A percentile compares a stretch with the other conserved stretches of the same genome.
Evolutionary conservation across 2,329 filamentous ascomycete genomes (phyloP).

Genomic region (Monosporascus sp.): DNA sequence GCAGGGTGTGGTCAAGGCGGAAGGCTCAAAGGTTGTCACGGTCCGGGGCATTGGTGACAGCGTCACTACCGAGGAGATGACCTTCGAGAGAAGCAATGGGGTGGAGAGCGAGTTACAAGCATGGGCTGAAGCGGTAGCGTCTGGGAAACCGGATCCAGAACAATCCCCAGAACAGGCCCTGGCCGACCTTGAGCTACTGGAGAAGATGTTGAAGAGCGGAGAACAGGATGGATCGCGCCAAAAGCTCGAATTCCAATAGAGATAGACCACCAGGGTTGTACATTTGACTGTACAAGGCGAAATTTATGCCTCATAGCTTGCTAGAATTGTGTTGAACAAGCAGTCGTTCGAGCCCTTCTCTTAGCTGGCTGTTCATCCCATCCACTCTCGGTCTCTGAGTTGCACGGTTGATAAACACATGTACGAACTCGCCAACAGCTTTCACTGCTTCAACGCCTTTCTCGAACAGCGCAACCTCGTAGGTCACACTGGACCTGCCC

Average conservation of each 20-base stretch:
- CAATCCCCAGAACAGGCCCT: constrained; percentile 55
- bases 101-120: constrained; percentile 57
- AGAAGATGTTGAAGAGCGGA: constrained; percentile 45
- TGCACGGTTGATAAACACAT: constrained; percentile 79
- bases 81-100: constrained; percentile 46
- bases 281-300: background rate
- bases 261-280: background rate
- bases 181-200: constrained; percentile 55
- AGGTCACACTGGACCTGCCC: constrained; percentile 81
- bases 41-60: constrained; percentile 29
- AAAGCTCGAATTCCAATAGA: constrained; percentile 35
- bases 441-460: constrained; percentile 67
- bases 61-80: constrained; percentile 36
- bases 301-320: constrained; percentile 18
- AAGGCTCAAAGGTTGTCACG: constrained; percentile 40
- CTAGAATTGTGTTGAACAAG: constrained; percentile 28
- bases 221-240: constrained; percentile 36
- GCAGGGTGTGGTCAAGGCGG: constrained; percentile 46
- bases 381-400: constrained; percentile 61
- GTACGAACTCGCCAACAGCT: constrained; percentile 80
- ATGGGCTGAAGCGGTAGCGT: constrained; percentile 50
- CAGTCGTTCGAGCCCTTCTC: constrained; percentile 54
- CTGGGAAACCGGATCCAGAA: constrained; percentile 42
- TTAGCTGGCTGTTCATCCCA: constrained; percentile 60
- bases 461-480: constrained; percentile 85